Base-by-base conservation (phyloP, 345 rosid genomes). In the Dovyalis caffra region DNA sequence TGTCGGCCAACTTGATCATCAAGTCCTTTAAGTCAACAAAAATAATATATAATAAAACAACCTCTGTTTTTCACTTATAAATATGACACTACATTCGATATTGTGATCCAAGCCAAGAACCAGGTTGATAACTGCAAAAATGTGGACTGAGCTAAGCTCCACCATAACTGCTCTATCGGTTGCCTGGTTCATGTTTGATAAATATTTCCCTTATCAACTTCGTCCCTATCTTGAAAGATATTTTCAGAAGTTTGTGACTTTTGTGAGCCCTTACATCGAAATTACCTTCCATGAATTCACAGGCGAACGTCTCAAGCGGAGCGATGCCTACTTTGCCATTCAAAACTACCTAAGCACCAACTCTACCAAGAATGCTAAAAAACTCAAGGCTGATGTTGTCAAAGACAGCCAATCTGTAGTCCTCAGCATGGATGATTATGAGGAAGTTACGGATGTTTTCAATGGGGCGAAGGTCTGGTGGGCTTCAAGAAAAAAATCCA, bases 361-460 rank as follows among this genome's bases (percentile, higher is more conserved):
- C 34, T 72, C 75, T 2, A 60, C 68, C 28, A 18, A 2, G 9
- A 8, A 1, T 0, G 75, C 75, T 33, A 38, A 6, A 28, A 26
- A 10, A 53, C 67, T 72, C 8, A 72, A 40, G 38, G 75, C 75
- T 20, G 70, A 63, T 33, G 61, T 53, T 14, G 25, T 28, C n/a
- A 64, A 49, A 9, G 64, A 47, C 2, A 61, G 21, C 38, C 38
- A 38, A 10, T 72, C 75, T 60, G n/a, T 72, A 0, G 5, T 72
- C 43, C 75, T 72, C 21, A 61, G 12, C 33, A 57, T 77, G 66
- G 72, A 73, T 1, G 81, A 68, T 2, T 2, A 73, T 37, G 81
- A 73, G 26, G 76, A 66, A 38, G 40, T 64, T 14, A 21, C 69
- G 7, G 68, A 61, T n/a, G 64, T 25, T 5, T 77, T 51, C 15